Base-by-base conservation (phyloP, 202 grass and related monocot species). In the Schoenoplectus tabernaemontani region DNA sequence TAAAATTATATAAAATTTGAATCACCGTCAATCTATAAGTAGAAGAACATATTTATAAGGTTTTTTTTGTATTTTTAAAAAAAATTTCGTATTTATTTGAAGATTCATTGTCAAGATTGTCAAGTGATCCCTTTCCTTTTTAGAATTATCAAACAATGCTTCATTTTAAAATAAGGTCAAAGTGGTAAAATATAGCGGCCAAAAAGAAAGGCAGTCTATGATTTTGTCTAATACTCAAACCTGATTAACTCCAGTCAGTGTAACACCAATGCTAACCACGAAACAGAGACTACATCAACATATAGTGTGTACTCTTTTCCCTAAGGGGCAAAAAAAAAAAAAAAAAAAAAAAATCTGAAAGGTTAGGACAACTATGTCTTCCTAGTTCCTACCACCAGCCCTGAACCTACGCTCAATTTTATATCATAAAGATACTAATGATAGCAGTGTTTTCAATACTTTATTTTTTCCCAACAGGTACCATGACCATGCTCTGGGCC, bases 401-500 rank as follows among this genome's bases (percentile, higher is more conserved):
- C 20, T 5, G 9, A 23, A 6, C 39, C 20, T 37, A 23, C 38
- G 8, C 9, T 34, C 13, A 32, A 12, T 24, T 50, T 2, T 26
- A 72, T 16, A 71, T 47, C 22, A 13, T 48, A 53, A 11, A 24
- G 5, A 47, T 44, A 22, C 4, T 50, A 23, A 50, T 76, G 38
- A 19, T 53, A n/a, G 3, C 57, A 53, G 3, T 5, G 32, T 38
- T 66, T 38, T 62, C 16, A 19, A 7, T 66, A 39, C 1, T 32
- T 20, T 1, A 38, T 39, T 38, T 39, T 85, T 0, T 56, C 4
- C 0, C 16, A 61, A 8, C 12, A 37, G 24, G 46, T 82, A 88
- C 86, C 91, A 93, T 79, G 93, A 97, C 83, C 93, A 97, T 73
- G 84, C 87, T 16, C 83, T 97, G 12, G 93, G 93, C 3, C 84